These are phyloP conservation scores for Gossypium stocksii DNA, from an alignment of 345 rosid species.

Conservation along the genomic window DNA sequence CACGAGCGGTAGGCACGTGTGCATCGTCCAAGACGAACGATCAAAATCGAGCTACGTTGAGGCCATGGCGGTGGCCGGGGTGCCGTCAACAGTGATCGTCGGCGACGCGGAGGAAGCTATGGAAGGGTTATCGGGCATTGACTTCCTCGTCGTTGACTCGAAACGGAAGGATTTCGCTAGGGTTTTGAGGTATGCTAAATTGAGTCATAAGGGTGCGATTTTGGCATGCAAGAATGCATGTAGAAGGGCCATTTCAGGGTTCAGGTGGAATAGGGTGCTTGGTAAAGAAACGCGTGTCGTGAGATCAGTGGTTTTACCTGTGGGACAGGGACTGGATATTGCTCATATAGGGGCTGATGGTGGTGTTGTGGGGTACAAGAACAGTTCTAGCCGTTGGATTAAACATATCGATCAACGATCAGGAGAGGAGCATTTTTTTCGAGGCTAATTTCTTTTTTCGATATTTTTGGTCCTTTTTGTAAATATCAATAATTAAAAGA, in stretches of 20 bases:
- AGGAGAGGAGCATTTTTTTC: constrained; percentile 72
- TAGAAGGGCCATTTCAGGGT: constrained; percentile 34
- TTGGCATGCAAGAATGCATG: constrained; percentile 70
- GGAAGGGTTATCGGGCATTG: constrained; percentile 48
- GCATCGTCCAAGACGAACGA: constrained; percentile 67
- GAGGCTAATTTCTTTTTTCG: constrained; percentile 22
- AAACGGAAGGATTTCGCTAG: constrained; percentile 46
- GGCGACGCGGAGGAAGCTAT: constrained; percentile 59
- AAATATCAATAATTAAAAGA: neutral
- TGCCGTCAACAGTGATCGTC: constrained; percentile 28
- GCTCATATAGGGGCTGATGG: constrained; percentile 50
- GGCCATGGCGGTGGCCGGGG: constrained; percentile 34
- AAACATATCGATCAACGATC: constrained; percentile 58
- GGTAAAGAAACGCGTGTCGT: constrained; percentile 57
- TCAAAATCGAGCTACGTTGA: constrained; percentile 51
- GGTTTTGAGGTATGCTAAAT: constrained; percentile 55
- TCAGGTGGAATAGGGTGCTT: constrained; percentile 55
- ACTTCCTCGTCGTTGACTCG: constrained; percentile 79
- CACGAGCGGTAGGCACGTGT: constrained; percentile 70
- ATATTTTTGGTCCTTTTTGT: neutral
- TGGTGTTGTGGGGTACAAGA: constrained; percentile 22
- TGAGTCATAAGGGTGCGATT: constrained; percentile 67
- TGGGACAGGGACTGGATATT: constrained; percentile 73
- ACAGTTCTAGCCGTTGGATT: constrained; percentile 64
- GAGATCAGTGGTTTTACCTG: constrained; percentile 62